Base-by-base conservation (phyloP, 2,329 filamentous ascomycete genomes). In the Sclerotinia minor region DNA sequence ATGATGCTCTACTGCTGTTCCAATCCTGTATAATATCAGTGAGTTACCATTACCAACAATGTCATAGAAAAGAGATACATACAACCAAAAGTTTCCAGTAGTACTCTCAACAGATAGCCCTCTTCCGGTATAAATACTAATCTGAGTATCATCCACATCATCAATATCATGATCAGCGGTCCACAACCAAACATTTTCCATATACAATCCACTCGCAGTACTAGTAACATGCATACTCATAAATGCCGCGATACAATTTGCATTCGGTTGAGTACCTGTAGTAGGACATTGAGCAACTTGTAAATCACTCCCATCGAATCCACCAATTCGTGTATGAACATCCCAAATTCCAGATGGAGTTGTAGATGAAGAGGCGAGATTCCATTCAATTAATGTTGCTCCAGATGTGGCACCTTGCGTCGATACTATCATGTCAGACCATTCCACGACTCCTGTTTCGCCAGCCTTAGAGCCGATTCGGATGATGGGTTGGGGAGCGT, bases 1-100 rank as follows among this genome's bases (percentile, higher is more conserved):
- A 63, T 79, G 78, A 74, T 86, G 84, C 74, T 86, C 84, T 35
- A 80, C 82, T 0, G 80, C 80, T 3, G 82, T 83, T 38, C 83
- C 84, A 59, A 83, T 77, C 63, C 92, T 92, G 77, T 90, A 93
- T 13, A 21, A 84, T 89, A 95, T 75, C 95, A 87, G 80, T 90
- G 87, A 77, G 92, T 90, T 78, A 92, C 76, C 5, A 32, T 29
- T 17, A 26, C 35, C 0, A 47, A 89, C 85, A 77, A 89, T 85
- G 74, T 88, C 87, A 41, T 41, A 41, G 38, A 2, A 41, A 13
- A 15, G 78, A 71, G 15, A 85, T 83, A 77, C 72, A 50, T 65
- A 74, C 47, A 87, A 77, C 85, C 85, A 87, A 24, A 75, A 65
- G 29, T 81, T 83, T 2, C 82, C 81, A 8, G 78, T 77, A 21